Percentiles rank a stretch among this genome's conserved stretches.
phyloP scores from a whole-genome alignment of 768 basidiomycete species.

The Mycena galericulata region DNA sequence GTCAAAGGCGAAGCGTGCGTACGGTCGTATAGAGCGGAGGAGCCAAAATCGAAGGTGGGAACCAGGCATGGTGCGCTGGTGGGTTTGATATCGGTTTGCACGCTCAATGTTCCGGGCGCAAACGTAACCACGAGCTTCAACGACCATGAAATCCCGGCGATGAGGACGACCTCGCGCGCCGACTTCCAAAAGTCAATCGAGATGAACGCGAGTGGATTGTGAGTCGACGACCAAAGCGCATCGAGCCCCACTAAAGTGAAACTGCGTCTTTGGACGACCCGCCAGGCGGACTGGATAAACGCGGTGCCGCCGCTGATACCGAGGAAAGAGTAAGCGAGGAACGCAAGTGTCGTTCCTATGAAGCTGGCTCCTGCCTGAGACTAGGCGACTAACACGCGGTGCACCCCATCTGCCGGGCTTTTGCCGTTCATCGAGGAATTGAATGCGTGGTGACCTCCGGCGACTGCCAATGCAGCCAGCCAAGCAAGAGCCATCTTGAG shows the following conservation, averaged over 20 bases:
- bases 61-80: background rate
- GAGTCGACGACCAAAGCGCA: slow-evolving; percentile 13
- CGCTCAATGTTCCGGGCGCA: slow-evolving; percentile 10
- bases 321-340: slow-evolving; percentile 1
- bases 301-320: slow-evolving; percentile 5
- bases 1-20: slow-evolving; percentile 1
- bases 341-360: slow-evolving; percentile 17
- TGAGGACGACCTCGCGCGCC: background rate
- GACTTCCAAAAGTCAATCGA: slow-evolving; percentile 13
- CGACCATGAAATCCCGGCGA: background rate
- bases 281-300: slow-evolving; percentile 22
- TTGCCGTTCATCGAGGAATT: background rate
- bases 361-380: slow-evolving; percentile 18
- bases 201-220: slow-evolving; percentile 1
- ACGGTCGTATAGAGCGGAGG: background rate
- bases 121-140: slow-evolving; percentile 21
- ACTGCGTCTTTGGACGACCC: background rate
- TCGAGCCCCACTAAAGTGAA: slow-evolving; percentile 8
- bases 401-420: background rate
- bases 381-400: background rate
- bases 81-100: background rate
- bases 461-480: background rate
- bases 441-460: background rate
- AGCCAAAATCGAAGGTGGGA: slow-evolving; percentile 2
- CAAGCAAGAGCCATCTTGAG: background rate